Evolutionary conservation across 2,329 filamentous ascomycete genomes (phyloP).

Genomic region (Penicillium occitanis): DNA sequence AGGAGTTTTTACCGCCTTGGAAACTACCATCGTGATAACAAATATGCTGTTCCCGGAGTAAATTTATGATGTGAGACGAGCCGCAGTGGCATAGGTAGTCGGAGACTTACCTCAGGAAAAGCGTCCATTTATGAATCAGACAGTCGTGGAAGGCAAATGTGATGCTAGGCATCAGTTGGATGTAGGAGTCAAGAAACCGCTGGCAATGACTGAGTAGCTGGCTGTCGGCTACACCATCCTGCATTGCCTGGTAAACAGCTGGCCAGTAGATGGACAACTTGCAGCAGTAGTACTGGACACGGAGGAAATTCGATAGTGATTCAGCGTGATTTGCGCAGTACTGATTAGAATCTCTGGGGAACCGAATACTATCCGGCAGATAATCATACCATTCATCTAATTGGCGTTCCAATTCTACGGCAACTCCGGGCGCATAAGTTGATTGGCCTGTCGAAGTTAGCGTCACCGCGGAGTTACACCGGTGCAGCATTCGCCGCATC

Average conservation of each 20-base stretch:
- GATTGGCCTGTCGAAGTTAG: slow-evolving; percentile 22
- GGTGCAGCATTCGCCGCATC: slow-evolving; percentile 36
- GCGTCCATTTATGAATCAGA: slow-evolving; percentile 21
- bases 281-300: slow-evolving; percentile 32
- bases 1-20: background rate
- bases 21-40: background rate
- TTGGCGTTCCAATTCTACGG: slow-evolving; percentile 32
- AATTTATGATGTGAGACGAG: background rate
- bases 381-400: slow-evolving; percentile 34
- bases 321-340: background rate
- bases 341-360: slow-evolving; percentile 20
- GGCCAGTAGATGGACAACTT: slow-evolving; percentile 34
- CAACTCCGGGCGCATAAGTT: slow-evolving; percentile 31
- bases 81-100: background rate
- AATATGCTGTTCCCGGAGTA: slow-evolving; percentile 2
- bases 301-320: slow-evolving; percentile 24
- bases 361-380: slow-evolving; percentile 30
- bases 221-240: slow-evolving; percentile 11
- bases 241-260: slow-evolving; percentile 28
- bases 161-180: slow-evolving; percentile 24
- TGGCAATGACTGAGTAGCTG: slow-evolving; percentile 23
- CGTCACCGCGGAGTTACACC: slow-evolving; percentile 29
- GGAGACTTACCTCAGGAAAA: slow-evolving; percentile 13
- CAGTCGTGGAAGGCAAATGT: slow-evolving; percentile 22
- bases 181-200: slow-evolving; percentile 25